Base-by-base conservation (phyloP, 225 moss, liverwort and hornwort species). In the Physcomitrellopsis africana region DNA sequence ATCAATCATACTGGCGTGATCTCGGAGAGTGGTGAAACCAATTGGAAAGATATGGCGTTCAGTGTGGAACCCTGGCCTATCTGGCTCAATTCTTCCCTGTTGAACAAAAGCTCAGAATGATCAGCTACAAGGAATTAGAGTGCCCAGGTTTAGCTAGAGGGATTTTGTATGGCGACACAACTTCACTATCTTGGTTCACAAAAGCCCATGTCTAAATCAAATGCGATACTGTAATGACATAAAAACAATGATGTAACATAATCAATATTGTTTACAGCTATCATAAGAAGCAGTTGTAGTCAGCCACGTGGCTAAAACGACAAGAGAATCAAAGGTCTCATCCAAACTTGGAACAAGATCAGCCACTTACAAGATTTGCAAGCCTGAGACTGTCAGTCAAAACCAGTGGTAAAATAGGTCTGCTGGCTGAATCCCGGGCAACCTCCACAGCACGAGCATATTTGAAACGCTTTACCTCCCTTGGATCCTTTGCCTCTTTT, bases 1-100 rank as follows among this genome's bases (percentile, higher is more conserved):
- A 83, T 90, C 86, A 42, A 86, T 60, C 90, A 90, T 92, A 77
- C 92, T 92, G 6, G 92, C 84, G 82, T 92, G 89, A 74, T 92
- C 92, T 65, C 92, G 80, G 42, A 89, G 86, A 66, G 87, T 87
- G 42, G 86, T 86, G 62, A 87, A 92, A n/a, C 87, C 92, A 51
- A 90, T 80, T 2, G 92, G 92, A 57, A 90, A 92, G 12, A 92
- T 86, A 72, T 84, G 87, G 24, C 85, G 90, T 74, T 90, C 90
- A 66, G 86, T 86, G 45, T 85, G 92, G 61, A 91, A 91, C 18
- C 92, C 86, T 57, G 89, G 92, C 22, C 87, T 83, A 69, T 90
- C 90, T 44, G 92, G 92, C 74, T 92, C 92, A 26, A 92, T 87
- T 71, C 70, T 75, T 75, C 92, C 89, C 89, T 89, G 84, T 76